Conservation (phyloP, 257 asterid species). For the Nicotiana tabacum region DNA sequence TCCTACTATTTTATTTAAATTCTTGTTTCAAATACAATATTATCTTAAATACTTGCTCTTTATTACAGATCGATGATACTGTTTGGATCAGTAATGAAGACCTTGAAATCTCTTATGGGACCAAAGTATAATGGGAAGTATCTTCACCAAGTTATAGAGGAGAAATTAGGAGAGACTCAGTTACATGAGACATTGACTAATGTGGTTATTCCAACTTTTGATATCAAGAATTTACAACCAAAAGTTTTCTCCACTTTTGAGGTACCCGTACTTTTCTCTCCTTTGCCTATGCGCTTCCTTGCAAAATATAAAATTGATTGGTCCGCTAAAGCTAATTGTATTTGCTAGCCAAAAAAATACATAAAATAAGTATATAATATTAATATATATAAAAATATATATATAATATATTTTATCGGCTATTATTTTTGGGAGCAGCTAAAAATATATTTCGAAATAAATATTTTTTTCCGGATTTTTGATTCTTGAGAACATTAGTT, state of each 20-base stretch:
- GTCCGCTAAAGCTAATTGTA: too few relatives aligned
- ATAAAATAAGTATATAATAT: too few relatives aligned
- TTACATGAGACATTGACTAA: slow-evolving; percentile 22
- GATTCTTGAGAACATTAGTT: too few relatives aligned
- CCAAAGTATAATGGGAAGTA: slow-evolving; percentile 35
- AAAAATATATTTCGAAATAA: too few relatives aligned
- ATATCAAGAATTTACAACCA: slow-evolving; percentile 24
- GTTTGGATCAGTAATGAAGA: slow-evolving; percentile 11
- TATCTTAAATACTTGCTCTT: too few relatives aligned
- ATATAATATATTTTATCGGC: too few relatives aligned
- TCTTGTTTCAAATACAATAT: too few relatives aligned
- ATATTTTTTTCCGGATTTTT: neutral
- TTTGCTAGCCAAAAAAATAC: too few relatives aligned
- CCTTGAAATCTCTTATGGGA: slow-evolving; percentile 14
- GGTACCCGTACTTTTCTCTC: neutral
- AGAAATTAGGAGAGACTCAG: slow-evolving; percentile 15
- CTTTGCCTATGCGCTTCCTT: neutral
- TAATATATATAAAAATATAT: neutral
- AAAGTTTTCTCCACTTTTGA: slow-evolving; percentile 23
- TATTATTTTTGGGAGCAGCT: too few relatives aligned
- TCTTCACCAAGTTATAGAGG: slow-evolving; percentile 21
- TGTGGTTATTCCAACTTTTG: slow-evolving; percentile 29
- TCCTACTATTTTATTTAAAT: too few relatives aligned
- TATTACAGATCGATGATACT: too few relatives aligned
- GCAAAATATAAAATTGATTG: too few relatives aligned